phyloP scores from a whole-genome alignment of 192 early-diverging fungal species.

The Pilaira anomala region DNA sequence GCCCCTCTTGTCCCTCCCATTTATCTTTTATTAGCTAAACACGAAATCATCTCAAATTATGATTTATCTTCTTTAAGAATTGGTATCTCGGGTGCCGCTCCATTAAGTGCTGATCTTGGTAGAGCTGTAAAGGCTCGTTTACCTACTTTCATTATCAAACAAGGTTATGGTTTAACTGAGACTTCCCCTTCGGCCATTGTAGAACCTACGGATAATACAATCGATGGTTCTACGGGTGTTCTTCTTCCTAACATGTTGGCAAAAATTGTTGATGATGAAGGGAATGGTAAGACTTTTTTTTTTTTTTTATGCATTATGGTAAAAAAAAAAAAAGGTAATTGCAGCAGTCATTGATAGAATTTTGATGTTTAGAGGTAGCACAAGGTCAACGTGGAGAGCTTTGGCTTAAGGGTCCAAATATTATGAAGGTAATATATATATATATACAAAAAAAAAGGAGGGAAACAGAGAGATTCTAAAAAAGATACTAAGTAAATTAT shows the following conservation, averaged over 20 bases:
- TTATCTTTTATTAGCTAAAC: conserved; percentile 60
- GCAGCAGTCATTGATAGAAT: background rate
- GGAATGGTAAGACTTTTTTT: conserved; percentile 37
- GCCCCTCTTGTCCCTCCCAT: conserved; percentile 83
- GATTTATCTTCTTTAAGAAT: conserved; percentile 51
- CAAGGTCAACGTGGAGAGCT: conserved; percentile 71
- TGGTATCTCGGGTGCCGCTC: conserved; percentile 64
- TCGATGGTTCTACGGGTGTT: conserved; percentile 62
- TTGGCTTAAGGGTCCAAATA: conserved; percentile 69
- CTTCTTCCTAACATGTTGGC: conserved; percentile 71
- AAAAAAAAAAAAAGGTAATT: too few species aligned
- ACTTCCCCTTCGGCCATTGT: conserved; percentile 50
- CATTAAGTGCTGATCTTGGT: conserved; percentile 53
- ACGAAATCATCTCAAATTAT: conserved; percentile 61
- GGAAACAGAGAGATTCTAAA: background rate
- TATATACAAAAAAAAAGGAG: background rate
- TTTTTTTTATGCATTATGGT: background rate
- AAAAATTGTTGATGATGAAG: conserved; percentile 72
- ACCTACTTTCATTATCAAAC: conserved; percentile 38
- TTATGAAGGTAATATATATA: conserved; percentile 64
- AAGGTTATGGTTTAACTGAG: conserved; percentile 78
- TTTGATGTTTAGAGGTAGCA: conserved; percentile 43
- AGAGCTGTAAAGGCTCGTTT: conserved; percentile 34
- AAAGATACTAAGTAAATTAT: conserved; percentile 10
- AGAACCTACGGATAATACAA: conserved; percentile 24